These are phyloP conservation scores for Cucumis sativus DNA, from an alignment of 306 rosid genomes.

Conservation along the genomic window DNA sequence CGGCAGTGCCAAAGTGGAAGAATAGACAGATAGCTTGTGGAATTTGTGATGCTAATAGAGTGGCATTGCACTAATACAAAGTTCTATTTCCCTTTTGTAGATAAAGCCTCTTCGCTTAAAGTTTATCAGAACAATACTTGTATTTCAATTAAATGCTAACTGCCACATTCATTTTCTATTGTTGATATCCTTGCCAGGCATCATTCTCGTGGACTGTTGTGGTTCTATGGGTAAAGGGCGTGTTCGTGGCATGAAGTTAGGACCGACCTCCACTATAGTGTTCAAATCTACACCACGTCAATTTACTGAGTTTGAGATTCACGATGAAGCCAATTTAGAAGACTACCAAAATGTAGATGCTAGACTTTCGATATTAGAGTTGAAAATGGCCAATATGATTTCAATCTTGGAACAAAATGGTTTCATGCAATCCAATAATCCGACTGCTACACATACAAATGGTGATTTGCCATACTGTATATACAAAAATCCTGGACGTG, in stretches of 20 bases:
- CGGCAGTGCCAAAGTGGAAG: not conserved
- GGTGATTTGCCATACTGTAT: not conserved
- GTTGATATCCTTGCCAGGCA: not conserved
- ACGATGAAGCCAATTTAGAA: not conserved
- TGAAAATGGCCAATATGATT: not conserved
- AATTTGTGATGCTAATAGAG: not conserved
- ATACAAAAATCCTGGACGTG: conserved; percentile 1
- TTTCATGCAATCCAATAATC: not conserved
- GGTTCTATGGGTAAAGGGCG: not conserved
- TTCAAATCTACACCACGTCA: not conserved
- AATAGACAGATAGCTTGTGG: not conserved
- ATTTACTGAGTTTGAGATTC: not conserved
- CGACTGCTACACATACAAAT: not conserved
- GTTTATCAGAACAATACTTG: not conserved
- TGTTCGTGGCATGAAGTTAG: not conserved
- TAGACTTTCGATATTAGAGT: not conserved
- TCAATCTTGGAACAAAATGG: not conserved
- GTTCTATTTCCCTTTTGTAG: not conserved
- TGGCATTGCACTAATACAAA: not conserved
- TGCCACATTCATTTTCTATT: not conserved
- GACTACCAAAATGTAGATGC: not conserved
- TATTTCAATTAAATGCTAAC: not conserved
- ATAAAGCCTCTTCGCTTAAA: not conserved
- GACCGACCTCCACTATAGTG: not conserved
- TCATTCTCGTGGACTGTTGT: not conserved